Conservation (phyloP, 1,139 yeast species). For the Hanseniaspora uvarum region DNA sequence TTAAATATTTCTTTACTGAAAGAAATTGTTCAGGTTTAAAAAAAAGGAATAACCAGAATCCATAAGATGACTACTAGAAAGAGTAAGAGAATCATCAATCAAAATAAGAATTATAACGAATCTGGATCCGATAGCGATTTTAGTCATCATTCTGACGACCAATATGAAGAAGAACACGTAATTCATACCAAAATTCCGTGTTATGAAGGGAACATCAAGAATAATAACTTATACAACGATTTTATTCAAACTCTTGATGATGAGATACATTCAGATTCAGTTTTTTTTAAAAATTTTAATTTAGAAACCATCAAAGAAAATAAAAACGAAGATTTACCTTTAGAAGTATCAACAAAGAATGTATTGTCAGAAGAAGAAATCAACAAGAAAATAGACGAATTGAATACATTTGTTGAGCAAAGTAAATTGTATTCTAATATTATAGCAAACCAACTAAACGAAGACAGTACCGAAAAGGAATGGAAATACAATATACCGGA, state of each 20-base stretch:
- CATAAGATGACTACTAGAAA: not conserved
- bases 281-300: not conserved
- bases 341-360: not conserved
- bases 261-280: not conserved
- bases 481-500: constrained; percentile 45
- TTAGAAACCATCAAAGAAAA: not conserved
- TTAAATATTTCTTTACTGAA: no score
- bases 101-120: not conserved
- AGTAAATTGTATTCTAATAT: constrained; percentile 77
- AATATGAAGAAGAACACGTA: not conserved
- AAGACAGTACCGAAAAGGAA: constrained; percentile 21
- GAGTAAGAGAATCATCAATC: not conserved
- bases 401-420: constrained; percentile 64
- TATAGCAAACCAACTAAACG: constrained; percentile 58
- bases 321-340: not conserved
- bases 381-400: constrained; percentile 44
- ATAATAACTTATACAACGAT: not conserved
- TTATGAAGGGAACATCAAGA: not conserved
- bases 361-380: constrained; percentile 24
- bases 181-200: not conserved
- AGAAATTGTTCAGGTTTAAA: no score
- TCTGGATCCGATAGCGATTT: not conserved
- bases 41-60: not conserved
- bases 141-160: not conserved
- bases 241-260: not conserved